Percentiles rank a stretch among this genome's conserved stretches.
These are phyloP conservation scores for Lantana camara DNA, from an alignment of 257 asterid genomes.

Conservation along the genomic window DNA sequence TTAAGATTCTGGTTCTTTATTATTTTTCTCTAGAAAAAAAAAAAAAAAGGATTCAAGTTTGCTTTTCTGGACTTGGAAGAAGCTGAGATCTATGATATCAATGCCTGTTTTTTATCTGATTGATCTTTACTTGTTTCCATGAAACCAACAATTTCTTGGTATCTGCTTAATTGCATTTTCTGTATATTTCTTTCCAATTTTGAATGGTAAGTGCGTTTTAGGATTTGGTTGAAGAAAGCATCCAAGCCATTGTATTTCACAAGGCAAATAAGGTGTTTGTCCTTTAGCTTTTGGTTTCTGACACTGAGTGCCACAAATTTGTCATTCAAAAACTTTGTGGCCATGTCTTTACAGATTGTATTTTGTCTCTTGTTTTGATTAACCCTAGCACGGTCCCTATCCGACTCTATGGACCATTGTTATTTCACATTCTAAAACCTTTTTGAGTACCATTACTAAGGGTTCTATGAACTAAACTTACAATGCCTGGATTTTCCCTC, in stretches of 20 bases:
- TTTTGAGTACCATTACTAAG: background rate
- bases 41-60: background rate
- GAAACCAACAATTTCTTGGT: conserved; percentile 19
- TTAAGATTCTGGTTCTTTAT: conserved; percentile 4
- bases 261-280: conserved; percentile 34
- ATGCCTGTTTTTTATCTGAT: conserved; percentile 35
- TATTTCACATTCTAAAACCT: background rate
- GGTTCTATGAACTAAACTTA: too few relatives aligned
- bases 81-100: conserved; percentile 55
- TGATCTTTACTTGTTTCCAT: conserved; percentile 34
- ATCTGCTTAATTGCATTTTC: conserved; percentile 21
- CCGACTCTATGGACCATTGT: conserved; percentile 3
- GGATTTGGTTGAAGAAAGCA: conserved; percentile 18
- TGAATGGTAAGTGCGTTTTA: conserved; percentile 16
- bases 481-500: too few relatives aligned
- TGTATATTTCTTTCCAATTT: conserved; percentile 16
- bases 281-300: conserved; percentile 37
- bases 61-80: conserved; percentile 23
- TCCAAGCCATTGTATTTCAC: conserved; percentile 29
- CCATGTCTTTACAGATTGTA: conserved; percentile 22
- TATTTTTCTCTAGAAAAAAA: background rate
- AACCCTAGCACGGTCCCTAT: conserved; percentile 27
- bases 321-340: conserved; percentile 19
- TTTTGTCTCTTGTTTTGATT: conserved; percentile 32
- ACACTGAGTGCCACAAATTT: conserved; percentile 36